These are phyloP conservation scores for Filobasidium wieringae DNA, from an alignment of 768 basidiomycete genomes.

Conservation along the genomic window DNA sequence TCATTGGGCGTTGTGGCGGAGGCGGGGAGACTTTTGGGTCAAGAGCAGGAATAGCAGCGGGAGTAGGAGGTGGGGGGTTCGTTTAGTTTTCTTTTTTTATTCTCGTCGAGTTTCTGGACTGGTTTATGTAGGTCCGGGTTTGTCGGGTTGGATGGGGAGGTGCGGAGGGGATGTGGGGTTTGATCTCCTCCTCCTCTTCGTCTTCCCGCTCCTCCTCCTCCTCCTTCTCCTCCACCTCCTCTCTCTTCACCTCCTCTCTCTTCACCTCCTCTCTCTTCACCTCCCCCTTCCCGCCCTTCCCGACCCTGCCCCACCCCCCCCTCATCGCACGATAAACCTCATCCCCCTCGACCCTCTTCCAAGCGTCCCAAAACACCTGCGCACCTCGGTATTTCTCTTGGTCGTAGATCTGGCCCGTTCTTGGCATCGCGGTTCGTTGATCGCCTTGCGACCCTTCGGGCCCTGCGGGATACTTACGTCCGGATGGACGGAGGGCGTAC, in stretches of 20 bases:
- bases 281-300: conserved; percentile 4
- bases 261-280: background rate
- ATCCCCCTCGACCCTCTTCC: conserved; percentile 26
- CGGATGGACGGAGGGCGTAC: conserved; percentile 31
- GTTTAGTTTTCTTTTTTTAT: too few relatives aligned
- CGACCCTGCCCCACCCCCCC: conserved; percentile 19
- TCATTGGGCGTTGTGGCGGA: too few relatives aligned
- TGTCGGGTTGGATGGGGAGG: too few relatives aligned
- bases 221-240: background rate
- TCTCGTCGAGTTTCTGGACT: background rate
- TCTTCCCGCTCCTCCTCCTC: background rate
- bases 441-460: too few relatives aligned
- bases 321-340: conserved; percentile 22
- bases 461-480: conserved; percentile 25
- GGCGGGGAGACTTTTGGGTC: too few relatives aligned
- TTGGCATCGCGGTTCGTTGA: conserved; percentile 18
- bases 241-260: background rate
- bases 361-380: conserved; percentile 20
- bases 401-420: conserved; percentile 34
- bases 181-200: background rate
- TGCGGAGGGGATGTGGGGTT: too few relatives aligned
- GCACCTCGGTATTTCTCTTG: conserved; percentile 30
- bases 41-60: too few relatives aligned
- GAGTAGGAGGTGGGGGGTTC: too few relatives aligned
- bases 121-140: too few relatives aligned